These are phyloP conservation scores for Porcisia deanei DNA, from an alignment of 208 protist species.

Conservation along the genomic window DNA sequence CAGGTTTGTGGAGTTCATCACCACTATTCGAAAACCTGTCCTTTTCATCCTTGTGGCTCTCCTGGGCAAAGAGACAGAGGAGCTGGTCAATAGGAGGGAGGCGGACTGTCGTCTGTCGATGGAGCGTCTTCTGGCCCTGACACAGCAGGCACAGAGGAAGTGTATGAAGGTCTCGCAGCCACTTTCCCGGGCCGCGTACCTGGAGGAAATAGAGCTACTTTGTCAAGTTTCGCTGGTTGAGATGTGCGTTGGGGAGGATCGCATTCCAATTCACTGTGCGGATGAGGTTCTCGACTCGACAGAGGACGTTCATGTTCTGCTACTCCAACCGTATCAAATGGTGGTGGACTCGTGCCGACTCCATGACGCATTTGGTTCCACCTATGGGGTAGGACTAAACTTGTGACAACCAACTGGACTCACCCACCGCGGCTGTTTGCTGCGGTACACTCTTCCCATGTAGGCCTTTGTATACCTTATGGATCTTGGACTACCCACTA, in stretches of 20 bases:
- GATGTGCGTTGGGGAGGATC: constrained; percentile 73
- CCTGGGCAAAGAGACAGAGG: constrained; percentile 70
- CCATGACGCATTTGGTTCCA: constrained; percentile 67
- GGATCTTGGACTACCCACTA: neutral
- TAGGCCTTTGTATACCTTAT: neutral
- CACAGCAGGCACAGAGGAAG: constrained; percentile 38
- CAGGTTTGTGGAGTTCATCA: constrained; percentile 87
- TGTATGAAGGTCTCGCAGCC: constrained; percentile 18
- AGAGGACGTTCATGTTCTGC: constrained; percentile 69
- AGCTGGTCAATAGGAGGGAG: constrained; percentile 43
- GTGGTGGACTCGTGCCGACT: constrained; percentile 79
- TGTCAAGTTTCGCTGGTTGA: constrained; percentile 83
- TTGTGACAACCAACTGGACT: constrained; percentile 7
- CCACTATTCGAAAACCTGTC: constrained; percentile 59
- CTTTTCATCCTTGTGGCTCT: constrained; percentile 74
- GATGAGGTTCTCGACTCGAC: constrained; percentile 54
- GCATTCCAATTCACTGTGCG: constrained; percentile 58
- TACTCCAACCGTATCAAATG: constrained; percentile 83
- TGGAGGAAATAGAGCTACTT: constrained; percentile 74
- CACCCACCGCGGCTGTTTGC: neutral
- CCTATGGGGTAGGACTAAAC: constrained; percentile 23
- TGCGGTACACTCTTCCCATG: neutral
- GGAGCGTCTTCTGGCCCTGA: constrained; percentile 55
- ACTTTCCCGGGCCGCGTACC: constrained; percentile 38
- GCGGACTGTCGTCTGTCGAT: constrained; percentile 57